Evolutionary conservation across 2,329 filamentous ascomycete genomes (phyloP).

Genomic region (Fusarium goolgardi): DNA sequence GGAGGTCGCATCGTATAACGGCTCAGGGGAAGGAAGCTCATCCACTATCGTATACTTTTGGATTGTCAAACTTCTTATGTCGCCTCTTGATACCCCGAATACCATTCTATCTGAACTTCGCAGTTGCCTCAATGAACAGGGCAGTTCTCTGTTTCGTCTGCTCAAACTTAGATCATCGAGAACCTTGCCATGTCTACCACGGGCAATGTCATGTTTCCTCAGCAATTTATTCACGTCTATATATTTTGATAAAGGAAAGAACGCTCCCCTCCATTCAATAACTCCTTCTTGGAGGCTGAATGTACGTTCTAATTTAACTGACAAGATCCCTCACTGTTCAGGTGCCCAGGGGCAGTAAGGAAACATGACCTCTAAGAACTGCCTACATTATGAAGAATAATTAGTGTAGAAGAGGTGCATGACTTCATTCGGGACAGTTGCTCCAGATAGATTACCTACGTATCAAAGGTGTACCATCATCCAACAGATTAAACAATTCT

Average conservation of each 20-base stretch:
- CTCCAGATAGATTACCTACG: too few relatives aligned
- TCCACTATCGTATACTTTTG: too few relatives aligned
- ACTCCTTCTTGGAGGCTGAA: background rate
- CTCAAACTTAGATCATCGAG: background rate
- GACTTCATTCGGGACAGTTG: too few relatives aligned
- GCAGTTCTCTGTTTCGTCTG: background rate
- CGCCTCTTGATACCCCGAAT: too few relatives aligned
- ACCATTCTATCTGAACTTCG: too few relatives aligned
- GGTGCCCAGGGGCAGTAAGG: background rate
- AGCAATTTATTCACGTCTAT: background rate
- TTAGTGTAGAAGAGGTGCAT: too few relatives aligned
- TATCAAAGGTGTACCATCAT: too few relatives aligned
- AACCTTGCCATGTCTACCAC: background rate
- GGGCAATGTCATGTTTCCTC: background rate
- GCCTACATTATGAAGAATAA: background rate
- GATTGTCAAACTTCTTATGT: too few relatives aligned
- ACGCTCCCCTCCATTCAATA: background rate
- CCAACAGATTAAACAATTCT: too few relatives aligned
- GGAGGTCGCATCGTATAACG: too few relatives aligned
- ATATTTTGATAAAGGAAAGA: background rate
- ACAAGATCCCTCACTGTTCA: background rate
- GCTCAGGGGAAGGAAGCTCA: too few relatives aligned
- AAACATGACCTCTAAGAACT: background rate
- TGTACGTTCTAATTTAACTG: background rate
- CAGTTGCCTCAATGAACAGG: background rate